phyloP scores from a whole-genome alignment of 2,329 filamentous ascomycete genomes.

The Sporothrix variecibatus region DNA sequence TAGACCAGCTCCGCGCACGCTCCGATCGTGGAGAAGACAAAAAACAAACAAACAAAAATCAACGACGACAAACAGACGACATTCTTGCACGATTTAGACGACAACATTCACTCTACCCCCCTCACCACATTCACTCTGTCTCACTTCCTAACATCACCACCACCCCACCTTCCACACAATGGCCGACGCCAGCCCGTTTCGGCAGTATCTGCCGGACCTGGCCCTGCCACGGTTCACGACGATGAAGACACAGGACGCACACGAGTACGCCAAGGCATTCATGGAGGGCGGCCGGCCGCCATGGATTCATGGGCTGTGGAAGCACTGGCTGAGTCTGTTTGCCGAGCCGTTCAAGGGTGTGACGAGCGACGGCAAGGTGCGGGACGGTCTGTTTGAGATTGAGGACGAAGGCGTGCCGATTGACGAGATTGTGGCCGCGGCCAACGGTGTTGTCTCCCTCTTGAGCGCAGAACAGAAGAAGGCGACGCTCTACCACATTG shows the following conservation, averaged over 20 bases:
- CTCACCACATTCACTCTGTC: background rate
- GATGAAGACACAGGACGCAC: slow-evolving; percentile 63
- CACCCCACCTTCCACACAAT: background rate
- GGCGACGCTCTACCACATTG: slow-evolving; percentile 60
- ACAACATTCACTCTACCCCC: background rate
- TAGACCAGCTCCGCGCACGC: background rate
- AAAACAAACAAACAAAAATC: background rate
- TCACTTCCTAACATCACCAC: background rate
- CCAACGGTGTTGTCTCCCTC: slow-evolving; percentile 47
- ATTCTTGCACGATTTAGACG: no score
- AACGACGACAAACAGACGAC: background rate
- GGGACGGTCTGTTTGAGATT: slow-evolving; percentile 35
- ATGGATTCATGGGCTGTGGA: slow-evolving; percentile 64
- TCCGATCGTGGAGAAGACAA: background rate
- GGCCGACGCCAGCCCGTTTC: slow-evolving; percentile 33
- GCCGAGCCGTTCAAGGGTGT: slow-evolving; percentile 71
- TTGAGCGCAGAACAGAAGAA: slow-evolving; percentile 53
- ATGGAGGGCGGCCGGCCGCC: slow-evolving; percentile 61
- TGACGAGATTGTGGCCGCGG: slow-evolving; percentile 54
- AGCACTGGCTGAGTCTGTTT: slow-evolving; percentile 60
- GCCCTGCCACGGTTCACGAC: slow-evolving; percentile 61
- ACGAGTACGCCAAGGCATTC: slow-evolving; percentile 63
- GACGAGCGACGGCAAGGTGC: slow-evolving; percentile 57
- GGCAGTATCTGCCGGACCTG: slow-evolving; percentile 64
- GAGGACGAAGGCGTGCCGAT: slow-evolving; percentile 67